phyloP scores from a whole-genome alignment of 371 early-diverging fungal species.

The Apophysomyces ossiformis region DNA sequence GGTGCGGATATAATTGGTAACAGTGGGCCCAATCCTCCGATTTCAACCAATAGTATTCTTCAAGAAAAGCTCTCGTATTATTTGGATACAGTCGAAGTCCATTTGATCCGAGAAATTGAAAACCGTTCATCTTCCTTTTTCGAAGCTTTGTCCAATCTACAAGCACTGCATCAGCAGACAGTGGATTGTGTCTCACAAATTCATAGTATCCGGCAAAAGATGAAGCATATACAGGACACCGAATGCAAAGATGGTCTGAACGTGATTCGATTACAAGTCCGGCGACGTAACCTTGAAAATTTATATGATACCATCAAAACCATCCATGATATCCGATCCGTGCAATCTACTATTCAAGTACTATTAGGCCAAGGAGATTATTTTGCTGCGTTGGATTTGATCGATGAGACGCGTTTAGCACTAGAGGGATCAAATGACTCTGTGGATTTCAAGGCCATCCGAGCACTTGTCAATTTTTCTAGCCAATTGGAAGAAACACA shows the following conservation, averaged over 20 bases:
- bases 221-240: conserved; percentile 67
- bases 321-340: conserved; percentile 74
- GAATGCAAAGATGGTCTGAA: conserved; percentile 80
- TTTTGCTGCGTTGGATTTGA: conserved; percentile 84
- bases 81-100: conserved; percentile 91
- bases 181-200: conserved; percentile 85
- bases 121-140: conserved; percentile 91
- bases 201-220: conserved; percentile 68
- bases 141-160: conserved; percentile 88
- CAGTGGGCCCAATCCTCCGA: conserved; percentile 50
- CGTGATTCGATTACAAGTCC: conserved; percentile 77
- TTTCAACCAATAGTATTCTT: conserved; percentile 69
- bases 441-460: conserved; percentile 63
- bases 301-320: conserved; percentile 69
- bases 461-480: conserved; percentile 63
- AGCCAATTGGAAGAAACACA: conserved; percentile 71
- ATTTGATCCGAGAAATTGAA: conserved; percentile 90
- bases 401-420: conserved; percentile 71
- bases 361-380: conserved; percentile 80
- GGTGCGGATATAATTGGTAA: conserved; percentile 57
- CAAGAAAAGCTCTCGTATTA: conserved; percentile 91
- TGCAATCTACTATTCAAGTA: conserved; percentile 82
- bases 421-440: conserved; percentile 35
- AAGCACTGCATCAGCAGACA: conserved; percentile 89
- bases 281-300: conserved; percentile 70